phyloP scores from a whole-genome alignment of 495 filamentous ascomycete genomes.

The Halenospora varia region DNA sequence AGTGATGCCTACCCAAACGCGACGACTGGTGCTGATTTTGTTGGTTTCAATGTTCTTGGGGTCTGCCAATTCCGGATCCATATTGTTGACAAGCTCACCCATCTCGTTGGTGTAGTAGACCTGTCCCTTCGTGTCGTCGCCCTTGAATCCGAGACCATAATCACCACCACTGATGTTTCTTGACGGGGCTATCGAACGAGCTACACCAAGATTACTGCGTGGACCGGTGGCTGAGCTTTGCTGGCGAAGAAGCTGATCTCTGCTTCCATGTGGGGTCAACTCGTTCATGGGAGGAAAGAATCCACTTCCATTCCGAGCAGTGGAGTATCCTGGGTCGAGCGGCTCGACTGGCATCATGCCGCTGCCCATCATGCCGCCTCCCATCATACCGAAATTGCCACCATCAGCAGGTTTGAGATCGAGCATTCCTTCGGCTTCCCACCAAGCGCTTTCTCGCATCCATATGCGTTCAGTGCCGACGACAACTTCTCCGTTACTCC shows the following conservation, averaged over 20 bases:
- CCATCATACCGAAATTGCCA: slow-evolving; percentile 43
- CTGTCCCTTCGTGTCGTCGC: slow-evolving; percentile 71
- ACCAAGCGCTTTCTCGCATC: slow-evolving; percentile 93
- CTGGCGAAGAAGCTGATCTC: slow-evolving; percentile 64
- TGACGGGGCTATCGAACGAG: slow-evolving; percentile 71
- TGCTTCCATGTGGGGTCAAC: slow-evolving; percentile 59
- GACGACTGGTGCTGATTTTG: slow-evolving; percentile 56
- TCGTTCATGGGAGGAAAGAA: slow-evolving; percentile 66
- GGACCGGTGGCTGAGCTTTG: slow-evolving; percentile 56
- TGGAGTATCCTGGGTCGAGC: slow-evolving; percentile 62
- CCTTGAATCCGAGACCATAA: slow-evolving; percentile 81
- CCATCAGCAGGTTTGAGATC: slow-evolving; percentile 70
- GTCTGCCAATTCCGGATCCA: slow-evolving; percentile 74
- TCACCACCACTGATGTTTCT: slow-evolving; percentile 67
- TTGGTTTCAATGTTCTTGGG: slow-evolving; percentile 72
- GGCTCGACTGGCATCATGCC: slow-evolving; percentile 34
- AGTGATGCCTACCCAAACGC: slow-evolving; percentile 73
- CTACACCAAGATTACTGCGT: slow-evolving; percentile 35
- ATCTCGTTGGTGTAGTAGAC: slow-evolving; percentile 62
- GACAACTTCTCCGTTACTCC: slow-evolving; percentile 96
- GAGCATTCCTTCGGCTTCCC: slow-evolving; percentile 96
- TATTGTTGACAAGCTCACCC: slow-evolving; percentile 46
- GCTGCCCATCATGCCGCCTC: too few species aligned
- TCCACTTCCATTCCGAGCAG: slow-evolving; percentile 53
- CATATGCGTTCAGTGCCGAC: slow-evolving; percentile 88